Base-by-base conservation (phyloP, 1,139 yeast genomes). In the Saccharomyces hybrid region DNA sequence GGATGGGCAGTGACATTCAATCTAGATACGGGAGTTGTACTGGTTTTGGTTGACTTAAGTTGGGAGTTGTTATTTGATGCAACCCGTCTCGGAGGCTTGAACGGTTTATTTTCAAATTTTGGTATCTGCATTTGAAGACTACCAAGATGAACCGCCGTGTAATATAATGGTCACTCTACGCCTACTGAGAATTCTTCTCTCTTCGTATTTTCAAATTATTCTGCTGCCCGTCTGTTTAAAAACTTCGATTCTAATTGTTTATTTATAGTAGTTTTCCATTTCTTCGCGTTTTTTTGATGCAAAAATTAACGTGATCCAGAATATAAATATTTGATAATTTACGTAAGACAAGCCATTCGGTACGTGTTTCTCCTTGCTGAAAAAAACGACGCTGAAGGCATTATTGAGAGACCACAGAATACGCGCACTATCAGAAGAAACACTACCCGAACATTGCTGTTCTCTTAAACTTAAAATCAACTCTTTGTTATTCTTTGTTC, bases 81-180 rank as follows among this genome's bases (percentile, higher is more conserved):
- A 14, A 62, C 47, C 52, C 64, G 60, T 50, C 67, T 60, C 2
- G 73, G 73, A 3, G 71, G 66, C 54, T 65, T 69, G 58, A 69
- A 70, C 1, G 73, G 73, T 52, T 65, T 69, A 50, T 69, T 69
- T 34, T 62, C 66, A 59, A 64, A 69, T 46, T 60, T 38, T 16
- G 44, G 44, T 38, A 38, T 16, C 25, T 38, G 44, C 44, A 38
- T 38, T 16, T 38, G 25, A 38, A 8, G 25, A 3, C 1, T 13
- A 16, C 7, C 44, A 13, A 16, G 13, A 38, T 9, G 3, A 9
- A 38, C 2, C 7, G 3, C 25, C 25, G 25, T 38, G 5, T 16
- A 38, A 16, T 38, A 9, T 16, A 38, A 3, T n/a, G 11, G 42
- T 11, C 7, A 14, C 23, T 14, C 11, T 11, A 1, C 5, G 11